Percentiles rank a stretch among this genome's conserved stretches.
Conservation (phyloP, 176 grass and related monocot genomes). For the Poa annua region DNA sequence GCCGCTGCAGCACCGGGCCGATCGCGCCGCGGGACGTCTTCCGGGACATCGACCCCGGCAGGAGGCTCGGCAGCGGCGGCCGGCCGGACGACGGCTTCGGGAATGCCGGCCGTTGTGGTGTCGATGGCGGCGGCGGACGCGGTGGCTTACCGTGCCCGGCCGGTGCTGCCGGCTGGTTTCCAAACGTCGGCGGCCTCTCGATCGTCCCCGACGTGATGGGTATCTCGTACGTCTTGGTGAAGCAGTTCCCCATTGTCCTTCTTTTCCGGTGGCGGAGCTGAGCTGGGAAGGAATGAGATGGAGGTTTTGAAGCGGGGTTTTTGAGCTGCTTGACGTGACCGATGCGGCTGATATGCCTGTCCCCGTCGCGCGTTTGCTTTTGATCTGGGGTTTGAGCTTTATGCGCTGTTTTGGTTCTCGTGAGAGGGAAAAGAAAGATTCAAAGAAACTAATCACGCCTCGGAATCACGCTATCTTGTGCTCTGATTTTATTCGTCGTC, state of each 20-base stretch:
- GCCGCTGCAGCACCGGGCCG: constrained; percentile 53
- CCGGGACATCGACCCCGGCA: constrained; percentile 25
- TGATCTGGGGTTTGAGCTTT: constrained; percentile 31
- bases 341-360: constrained; percentile 11
- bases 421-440: constrained; percentile 57
- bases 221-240: constrained; percentile 59
- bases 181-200: background rate
- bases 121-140: background rate
- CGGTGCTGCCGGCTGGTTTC: background rate
- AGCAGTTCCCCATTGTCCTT: constrained; percentile 70
- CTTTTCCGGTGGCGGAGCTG: background rate
- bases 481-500: background rate
- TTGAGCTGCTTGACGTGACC: constrained; percentile 40
- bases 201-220: constrained; percentile 47
- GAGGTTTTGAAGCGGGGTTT: constrained; percentile 34
- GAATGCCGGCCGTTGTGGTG: constrained; percentile 9
- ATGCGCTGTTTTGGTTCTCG: constrained; percentile 42
- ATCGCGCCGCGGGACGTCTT: background rate
- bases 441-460: constrained; percentile 42
- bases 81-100: background rate
- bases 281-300: background rate
- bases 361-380: constrained; percentile 36
- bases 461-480: constrained; percentile 45
- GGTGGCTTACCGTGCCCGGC: background rate
- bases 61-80: constrained; percentile 14